Evolutionary conservation across 805 yeast species (phyloP), one percentile per base, ranked within the genome.

Genomic region (Pichia rugopelliculosa): DNA sequence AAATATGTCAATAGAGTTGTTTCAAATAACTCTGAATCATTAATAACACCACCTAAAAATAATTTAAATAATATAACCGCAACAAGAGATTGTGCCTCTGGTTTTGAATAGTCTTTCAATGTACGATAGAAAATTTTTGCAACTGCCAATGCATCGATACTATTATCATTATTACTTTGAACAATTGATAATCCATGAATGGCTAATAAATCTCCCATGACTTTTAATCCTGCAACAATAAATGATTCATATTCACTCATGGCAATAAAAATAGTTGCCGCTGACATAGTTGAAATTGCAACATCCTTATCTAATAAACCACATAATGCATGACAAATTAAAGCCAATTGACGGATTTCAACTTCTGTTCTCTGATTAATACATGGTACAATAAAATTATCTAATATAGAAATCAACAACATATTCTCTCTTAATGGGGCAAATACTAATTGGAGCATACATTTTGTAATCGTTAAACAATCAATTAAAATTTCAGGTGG

Each of bases 61-160:
- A 91, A 68, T 66, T 91, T 90, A 58, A 90, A 86, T 23, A 90
- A 68, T 0, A 96, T 95, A 58, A 87, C 95, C 0, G 91, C 96
- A 10, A 91, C 84, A 1, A 80, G 72, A 0, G 91, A 81, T 61
- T 87, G 96, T 18, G 88, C 73, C 24, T 74, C 76, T 1, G 86
- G 86, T 54, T 76, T 68, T 5, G 74, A 75, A 48, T 69, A 69
- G 53, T 74, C 74, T 58, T 78, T 76, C 54, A 86, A 67, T 1
- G 83, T 76, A 59, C 80, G 77, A 67, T 81, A 84, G 52, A 85
- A 82, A 25, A 87, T 67, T 59, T 82, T 78, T 50, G 86, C 87
- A 48, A 84, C 68, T 0, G 84, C 80, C 46, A 77, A 65, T 0
- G 84, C 73, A 59, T 83, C 89, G 21, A 81, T 84, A 50, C 79